Evolutionary conservation across 805 yeast species (phyloP), one percentile per base, ranked within the genome.

Genomic region (Candida patagonica): DNA sequence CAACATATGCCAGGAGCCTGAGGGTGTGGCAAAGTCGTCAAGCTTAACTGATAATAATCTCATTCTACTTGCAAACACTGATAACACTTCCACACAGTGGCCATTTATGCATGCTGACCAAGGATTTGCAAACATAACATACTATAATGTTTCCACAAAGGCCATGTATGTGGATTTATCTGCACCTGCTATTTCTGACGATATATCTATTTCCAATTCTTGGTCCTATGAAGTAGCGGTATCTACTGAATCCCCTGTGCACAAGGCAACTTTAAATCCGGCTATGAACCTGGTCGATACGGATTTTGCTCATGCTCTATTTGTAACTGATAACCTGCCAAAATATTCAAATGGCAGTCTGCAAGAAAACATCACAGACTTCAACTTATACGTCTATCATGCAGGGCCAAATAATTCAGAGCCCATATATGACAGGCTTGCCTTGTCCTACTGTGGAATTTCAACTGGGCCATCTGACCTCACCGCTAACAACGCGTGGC

Each of bases 161-260:
- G 26, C 37, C 1, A 37, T 42, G 0, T 32, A 40, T 12, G 43
- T 46, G 8, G 47, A 43, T 13, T 37, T 50, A 8, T 41, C 40
- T 9, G 49, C 46, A 2, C 44, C 45, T 6, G 32, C 38, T 2
- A 43, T 49, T 4, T 20, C 38, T 12, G 17, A 29, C 19, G 27
- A 21, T 15, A 10, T 20, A 10, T 32, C 24, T 10, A 15, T 10
- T 5, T 26, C 29, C 16, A 55, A 49, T 12, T 30, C 41, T 7
- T 80, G 88, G 88, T 47, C 65, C 6, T 82, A 78, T 52, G 74
- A 77, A 53, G 57, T 86, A 25, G 88, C 85, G 2, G 71, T 75
- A 2, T 52, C 55, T 12, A 41, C 49, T 15, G 27, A 24, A 5
- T 22, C 20, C 3, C 50, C 52, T 3, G 22, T 41, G 4, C 45